Conservation (phyloP, 208 protist genomes). For the Trypanosoma boissoni region DNA sequence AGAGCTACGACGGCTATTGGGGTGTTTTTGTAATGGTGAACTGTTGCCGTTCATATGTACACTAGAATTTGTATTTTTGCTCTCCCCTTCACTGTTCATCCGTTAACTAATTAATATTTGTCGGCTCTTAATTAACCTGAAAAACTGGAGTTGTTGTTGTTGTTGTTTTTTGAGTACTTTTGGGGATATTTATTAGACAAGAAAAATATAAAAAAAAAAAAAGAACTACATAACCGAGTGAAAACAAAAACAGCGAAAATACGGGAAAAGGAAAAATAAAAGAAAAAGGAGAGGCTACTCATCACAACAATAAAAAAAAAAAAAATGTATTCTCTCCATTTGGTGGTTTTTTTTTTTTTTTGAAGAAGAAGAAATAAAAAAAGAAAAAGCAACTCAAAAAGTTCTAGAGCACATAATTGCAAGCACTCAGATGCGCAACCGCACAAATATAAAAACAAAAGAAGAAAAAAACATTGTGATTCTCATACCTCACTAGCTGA, state of each 20-base stretch:
- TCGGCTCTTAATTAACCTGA: no score
- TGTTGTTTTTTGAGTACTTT: neutral
- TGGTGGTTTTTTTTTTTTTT: neutral
- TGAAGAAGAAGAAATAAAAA: conserved; percentile 7
- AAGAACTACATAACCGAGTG: neutral
- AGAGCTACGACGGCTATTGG: no score
- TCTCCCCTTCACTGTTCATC: no score
- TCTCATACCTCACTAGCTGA: no score
- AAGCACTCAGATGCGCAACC: neutral
- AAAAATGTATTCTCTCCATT: neutral
- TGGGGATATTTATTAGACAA: neutral
- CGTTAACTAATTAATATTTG: no score
- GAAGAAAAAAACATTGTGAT: neutral
- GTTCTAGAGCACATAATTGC: neutral
- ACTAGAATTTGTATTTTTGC: no score
- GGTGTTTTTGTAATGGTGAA: no score
- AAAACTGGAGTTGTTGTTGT: neutral
- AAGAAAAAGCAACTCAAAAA: conserved; percentile 8
- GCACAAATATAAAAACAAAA: conserved; percentile 1
- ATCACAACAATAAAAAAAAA: neutral
- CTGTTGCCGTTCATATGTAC: no score
- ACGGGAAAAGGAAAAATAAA: no score
- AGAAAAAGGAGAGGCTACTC: neutral
- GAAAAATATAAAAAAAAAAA: conserved; percentile 1
- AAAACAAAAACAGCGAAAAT: neutral